These are phyloP conservation scores for Tricholoma terreum DNA, from an alignment of 768 basidiomycete genomes.

Conservation along the genomic window DNA sequence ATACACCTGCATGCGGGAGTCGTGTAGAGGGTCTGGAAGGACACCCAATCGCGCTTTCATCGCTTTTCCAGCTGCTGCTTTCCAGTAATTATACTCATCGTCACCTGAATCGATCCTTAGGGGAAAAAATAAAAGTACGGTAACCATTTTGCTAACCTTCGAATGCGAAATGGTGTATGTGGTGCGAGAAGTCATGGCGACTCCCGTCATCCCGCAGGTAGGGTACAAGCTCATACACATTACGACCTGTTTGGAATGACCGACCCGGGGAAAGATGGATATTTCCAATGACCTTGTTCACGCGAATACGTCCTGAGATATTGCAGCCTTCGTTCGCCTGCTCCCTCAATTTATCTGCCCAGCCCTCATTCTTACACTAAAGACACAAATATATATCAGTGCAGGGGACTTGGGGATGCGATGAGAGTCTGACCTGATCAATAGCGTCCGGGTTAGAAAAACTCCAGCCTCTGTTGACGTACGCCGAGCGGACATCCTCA, in stretches of 20 bases:
- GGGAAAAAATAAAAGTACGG: neutral
- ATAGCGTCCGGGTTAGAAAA: constrained; percentile 87
- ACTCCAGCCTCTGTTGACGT: constrained; percentile 92
- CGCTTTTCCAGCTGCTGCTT: constrained; percentile 54
- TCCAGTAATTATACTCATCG: constrained; percentile 74
- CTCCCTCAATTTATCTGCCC: constrained; percentile 90
- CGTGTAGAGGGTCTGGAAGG: constrained; percentile 72
- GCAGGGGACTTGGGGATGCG: neutral
- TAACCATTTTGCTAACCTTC: constrained; percentile 37
- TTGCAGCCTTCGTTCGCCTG: constrained; percentile 96
- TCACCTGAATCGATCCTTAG: constrained; percentile 44
- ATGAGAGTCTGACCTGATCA: constrained; percentile 68
- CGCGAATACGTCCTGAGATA: constrained; percentile 83
- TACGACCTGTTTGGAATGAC: constrained; percentile 88
- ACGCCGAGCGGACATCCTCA: constrained; percentile 89
- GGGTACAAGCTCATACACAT: constrained; percentile 88
- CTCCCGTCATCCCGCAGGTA: constrained; percentile 87
- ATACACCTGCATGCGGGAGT: constrained; percentile 53
- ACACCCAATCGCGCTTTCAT: constrained; percentile 77
- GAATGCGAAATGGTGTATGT: constrained; percentile 78
- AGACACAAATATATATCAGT: neutral
- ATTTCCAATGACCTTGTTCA: constrained; percentile 97
- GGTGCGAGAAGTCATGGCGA: constrained; percentile 93
- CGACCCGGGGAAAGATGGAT: constrained; percentile 93
- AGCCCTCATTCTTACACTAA: constrained; percentile 91